Percentiles rank a stretch among this genome's conserved stretches.
phyloP scores from a whole-genome alignment of 179 eudicot species.

The Sideroxylon spinosum region DNA sequence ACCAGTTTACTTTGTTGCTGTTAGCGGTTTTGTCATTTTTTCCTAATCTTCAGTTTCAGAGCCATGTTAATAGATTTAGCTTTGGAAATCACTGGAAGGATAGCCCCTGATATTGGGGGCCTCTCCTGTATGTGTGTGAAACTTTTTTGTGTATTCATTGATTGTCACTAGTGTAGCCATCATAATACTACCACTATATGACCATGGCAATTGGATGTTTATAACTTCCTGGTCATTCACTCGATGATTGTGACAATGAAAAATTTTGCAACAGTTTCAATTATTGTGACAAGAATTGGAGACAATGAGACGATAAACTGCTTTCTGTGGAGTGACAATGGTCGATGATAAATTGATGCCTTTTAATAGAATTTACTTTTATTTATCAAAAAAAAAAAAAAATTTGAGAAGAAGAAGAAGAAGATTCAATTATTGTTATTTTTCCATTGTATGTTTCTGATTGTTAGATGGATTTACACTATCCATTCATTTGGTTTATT shows the following conservation, averaged over 20 bases:
- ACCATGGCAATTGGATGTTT: background rate
- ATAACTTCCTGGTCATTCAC: background rate
- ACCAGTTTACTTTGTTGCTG: background rate
- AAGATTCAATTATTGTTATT: background rate
- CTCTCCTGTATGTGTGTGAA: constrained; percentile 1
- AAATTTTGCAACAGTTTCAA: background rate
- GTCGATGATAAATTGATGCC: too few relatives aligned
- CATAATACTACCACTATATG: background rate
- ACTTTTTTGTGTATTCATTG: background rate
- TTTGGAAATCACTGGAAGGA: background rate
- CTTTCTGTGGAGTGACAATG: too few relatives aligned
- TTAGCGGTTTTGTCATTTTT: background rate
- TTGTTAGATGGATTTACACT: background rate
- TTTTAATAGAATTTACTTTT: too few relatives aligned
- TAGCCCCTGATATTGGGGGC: background rate
- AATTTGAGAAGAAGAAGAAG: too few relatives aligned
- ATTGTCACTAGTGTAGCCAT: background rate
- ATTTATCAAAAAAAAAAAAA: too few relatives aligned
- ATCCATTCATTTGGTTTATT: background rate
- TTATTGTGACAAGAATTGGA: too few relatives aligned
- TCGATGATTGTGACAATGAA: background rate
- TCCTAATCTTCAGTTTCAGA: background rate
- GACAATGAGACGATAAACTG: too few relatives aligned
- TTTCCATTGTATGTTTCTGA: background rate
- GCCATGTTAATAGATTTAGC: background rate